Conservation (phyloP, 73 alveolate species). For the Paramecium caudatum region DNA sequence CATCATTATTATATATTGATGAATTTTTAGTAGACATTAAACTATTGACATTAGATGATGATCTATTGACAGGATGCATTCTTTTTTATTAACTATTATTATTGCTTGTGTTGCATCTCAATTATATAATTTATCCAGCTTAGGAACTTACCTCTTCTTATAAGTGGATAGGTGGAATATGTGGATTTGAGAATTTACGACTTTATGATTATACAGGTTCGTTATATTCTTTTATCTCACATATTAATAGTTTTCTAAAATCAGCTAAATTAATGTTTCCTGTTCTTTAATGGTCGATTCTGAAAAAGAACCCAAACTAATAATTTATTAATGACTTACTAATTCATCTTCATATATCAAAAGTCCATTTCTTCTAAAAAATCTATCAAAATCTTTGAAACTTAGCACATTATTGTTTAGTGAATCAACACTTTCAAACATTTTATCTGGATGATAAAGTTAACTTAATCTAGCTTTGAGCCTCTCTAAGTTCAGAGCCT, state of each 20-base stretch:
- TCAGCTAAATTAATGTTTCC: slow-evolving; percentile 45
- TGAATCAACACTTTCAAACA: slow-evolving; percentile 56
- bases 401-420: neutral
- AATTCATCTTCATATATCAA: slow-evolving; percentile 55
- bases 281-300: slow-evolving; percentile 30
- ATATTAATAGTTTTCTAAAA: neutral
- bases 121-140: neutral
- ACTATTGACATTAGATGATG: neutral
- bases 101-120: no score
- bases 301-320: slow-evolving; percentile 1
- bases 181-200: no score
- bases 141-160: no score
- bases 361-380: slow-evolving; percentile 65
- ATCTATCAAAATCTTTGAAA: slow-evolving; percentile 62
- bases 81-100: neutral
- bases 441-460: slow-evolving; percentile 1
- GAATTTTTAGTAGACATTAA: neutral
- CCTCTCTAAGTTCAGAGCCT: slow-evolving; percentile 42
- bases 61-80: neutral
- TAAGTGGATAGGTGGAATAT: no score
- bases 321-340: neutral
- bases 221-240: no score
- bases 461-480: slow-evolving; percentile 34
- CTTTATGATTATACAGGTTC: no score
- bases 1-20: neutral